These are phyloP conservation scores for Stentor coeruleus DNA, from an alignment of 73 alveolate genomes.

Conservation along the genomic window DNA sequence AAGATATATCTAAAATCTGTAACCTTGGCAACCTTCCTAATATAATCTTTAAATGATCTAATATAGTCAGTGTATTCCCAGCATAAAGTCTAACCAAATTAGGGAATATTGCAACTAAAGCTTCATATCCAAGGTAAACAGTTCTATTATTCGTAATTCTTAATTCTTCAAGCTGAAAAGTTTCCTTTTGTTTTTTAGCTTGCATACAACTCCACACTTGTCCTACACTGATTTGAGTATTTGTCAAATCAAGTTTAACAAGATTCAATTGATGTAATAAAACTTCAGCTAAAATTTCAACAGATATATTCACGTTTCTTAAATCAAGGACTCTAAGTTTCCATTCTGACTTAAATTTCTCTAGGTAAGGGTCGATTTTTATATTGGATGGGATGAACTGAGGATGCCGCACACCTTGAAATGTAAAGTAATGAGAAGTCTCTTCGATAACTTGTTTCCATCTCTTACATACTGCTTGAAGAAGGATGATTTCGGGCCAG, in stretches of 20 bases:
- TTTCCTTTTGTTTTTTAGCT: not conserved
- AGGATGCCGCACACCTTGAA: not conserved
- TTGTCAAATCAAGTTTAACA: constrained; percentile 1
- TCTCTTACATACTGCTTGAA: not conserved
- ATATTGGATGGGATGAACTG: not conserved
- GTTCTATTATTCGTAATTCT: not conserved
- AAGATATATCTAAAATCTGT: not conserved
- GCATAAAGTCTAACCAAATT: constrained; percentile 8
- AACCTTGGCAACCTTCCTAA: not conserved
- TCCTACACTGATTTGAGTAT: not conserved
- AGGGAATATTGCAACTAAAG: not conserved
- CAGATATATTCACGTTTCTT: not conserved
- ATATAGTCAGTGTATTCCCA: not conserved
- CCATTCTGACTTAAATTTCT: not conserved
- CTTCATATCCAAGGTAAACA: constrained; percentile 5
- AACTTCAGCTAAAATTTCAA: not conserved
- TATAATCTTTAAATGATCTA: not conserved
- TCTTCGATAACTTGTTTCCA: not conserved
- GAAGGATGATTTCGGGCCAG: not conserved
- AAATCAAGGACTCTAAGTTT: not conserved
- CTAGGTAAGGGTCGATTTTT: not conserved
- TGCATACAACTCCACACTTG: constrained; percentile 1
- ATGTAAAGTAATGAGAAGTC: not conserved
- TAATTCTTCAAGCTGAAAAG: constrained; percentile 5
- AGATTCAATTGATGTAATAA: not conserved